Base-by-base conservation (phyloP, 1,139 yeast genomes). In the Saccharomyces pastorianus region DNA sequence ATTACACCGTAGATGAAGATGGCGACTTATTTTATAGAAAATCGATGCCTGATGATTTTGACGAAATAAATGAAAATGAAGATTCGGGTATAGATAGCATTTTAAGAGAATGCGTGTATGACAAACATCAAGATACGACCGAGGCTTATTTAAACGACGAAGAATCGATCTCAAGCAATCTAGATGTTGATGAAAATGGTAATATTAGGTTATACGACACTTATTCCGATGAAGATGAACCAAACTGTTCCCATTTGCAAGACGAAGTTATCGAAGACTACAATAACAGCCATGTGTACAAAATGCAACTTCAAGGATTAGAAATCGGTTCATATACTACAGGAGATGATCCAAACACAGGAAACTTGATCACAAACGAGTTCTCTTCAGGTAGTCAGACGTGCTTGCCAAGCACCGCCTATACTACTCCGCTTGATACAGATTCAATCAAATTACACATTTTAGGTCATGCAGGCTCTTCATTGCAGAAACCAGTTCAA, bases 11-110 rank as follows among this genome's bases (percentile, higher is more conserved):
- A 9, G 65, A 58, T 26, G 55, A 52, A 26, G 61, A 61, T 23
- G 69, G 68, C 2, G 61, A 61, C 49, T 64, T 58, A 44, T 64
- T 57, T 32, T 65, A 61, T 42, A 62, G 63, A n/a, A 53, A 31
- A 48, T 27, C 25, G 6, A 11, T 34, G 23, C 17, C 26, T 4
- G 28, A 13, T 27, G 25, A 29, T 6, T 2, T 31, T 28, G 23
- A 25, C 11, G 17, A 44, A 2, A 41, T 26, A 23, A 52, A 50
- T 31, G 58, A 55, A 26, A 56, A 49, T 14, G 58, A 52, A 38
- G 44, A 8, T 9, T 38, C 25, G 3, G 44, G n/a, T 5, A 38
- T 38, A 38, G 44, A 38, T 20, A 17, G 23, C 11, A 38, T 38
- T 6, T 1, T 38, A 17, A 38, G 44, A 38, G 44, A 38, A 17